Evolutionary conservation across 371 early-diverging fungal species (phyloP).

Genomic region (Mortierella polycephala): DNA sequence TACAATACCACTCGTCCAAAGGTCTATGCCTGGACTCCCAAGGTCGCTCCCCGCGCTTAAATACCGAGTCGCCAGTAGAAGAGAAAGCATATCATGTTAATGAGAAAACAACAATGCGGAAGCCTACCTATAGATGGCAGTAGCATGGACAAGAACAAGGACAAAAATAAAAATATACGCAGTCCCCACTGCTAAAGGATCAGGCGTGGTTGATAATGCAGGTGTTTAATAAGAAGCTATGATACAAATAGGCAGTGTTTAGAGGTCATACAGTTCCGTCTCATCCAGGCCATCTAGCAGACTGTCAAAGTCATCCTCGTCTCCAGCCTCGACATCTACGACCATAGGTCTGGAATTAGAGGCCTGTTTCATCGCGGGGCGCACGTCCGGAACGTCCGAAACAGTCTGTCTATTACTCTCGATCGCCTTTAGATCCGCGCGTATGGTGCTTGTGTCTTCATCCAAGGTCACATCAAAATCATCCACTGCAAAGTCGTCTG

Average conservation of each 20-base stretch:
- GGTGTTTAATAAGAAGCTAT: not conserved
- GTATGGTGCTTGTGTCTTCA: constrained; percentile 3
- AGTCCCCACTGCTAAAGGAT: not conserved
- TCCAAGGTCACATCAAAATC: constrained; percentile 21
- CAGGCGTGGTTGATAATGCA: no score
- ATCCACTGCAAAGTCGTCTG: constrained; percentile 20
- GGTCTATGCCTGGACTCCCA: constrained; percentile 82
- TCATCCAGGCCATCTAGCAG: constrained; percentile 46
- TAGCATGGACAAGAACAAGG: not conserved
- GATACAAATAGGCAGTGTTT: not conserved
- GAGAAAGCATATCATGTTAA: not conserved
- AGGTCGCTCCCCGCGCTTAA: constrained; percentile 65
- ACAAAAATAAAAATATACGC: not conserved
- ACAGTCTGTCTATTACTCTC: not conserved
- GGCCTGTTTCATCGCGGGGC: not conserved
- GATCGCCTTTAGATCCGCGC: not conserved
- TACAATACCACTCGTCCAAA: constrained; percentile 92
- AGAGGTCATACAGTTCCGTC: constrained; percentile 30
- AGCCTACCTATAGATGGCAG: not conserved
- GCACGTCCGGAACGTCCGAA: not conserved
- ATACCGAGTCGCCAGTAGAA: not conserved
- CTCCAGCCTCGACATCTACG: constrained; percentile 13
- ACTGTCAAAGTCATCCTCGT: constrained; percentile 40
- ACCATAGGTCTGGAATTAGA: not conserved
- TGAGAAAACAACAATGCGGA: not conserved